Conservation (phyloP, 495 filamentous ascomycete genomes). For the Lasiosphaeriaceae sp. region DNA sequence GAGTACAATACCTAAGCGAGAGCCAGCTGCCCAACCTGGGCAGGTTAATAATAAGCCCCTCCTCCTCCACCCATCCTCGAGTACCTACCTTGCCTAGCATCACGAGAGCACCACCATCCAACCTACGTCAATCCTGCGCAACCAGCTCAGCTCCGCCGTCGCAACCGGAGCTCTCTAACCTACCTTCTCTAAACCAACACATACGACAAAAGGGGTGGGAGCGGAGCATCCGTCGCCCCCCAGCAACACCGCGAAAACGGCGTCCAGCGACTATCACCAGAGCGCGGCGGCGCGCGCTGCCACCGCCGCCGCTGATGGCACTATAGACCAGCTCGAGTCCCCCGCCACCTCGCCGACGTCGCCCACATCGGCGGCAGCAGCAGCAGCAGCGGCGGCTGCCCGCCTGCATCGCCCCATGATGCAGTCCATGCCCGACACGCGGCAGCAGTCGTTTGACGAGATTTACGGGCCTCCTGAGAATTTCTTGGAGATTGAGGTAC, state of each 20-base stretch:
- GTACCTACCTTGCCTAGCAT: too few species aligned
- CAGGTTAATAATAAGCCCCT: background rate
- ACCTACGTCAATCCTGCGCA: too few species aligned
- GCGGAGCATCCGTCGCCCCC: conserved; percentile 8
- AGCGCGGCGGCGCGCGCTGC: conserved; percentile 24
- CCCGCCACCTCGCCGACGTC: conserved; percentile 29
- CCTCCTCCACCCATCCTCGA: background rate
- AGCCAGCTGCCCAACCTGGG: too few species aligned
- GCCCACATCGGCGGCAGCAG: conserved; percentile 22
- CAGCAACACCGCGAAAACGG: conserved; percentile 39
- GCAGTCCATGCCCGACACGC: conserved; percentile 79
- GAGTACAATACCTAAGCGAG: too few species aligned
- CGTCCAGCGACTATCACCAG: conserved; percentile 21
- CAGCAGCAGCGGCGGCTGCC: conserved; percentile 33
- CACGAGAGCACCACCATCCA: background rate
- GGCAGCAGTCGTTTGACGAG: conserved; percentile 95
- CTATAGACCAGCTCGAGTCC: conserved; percentile 14
- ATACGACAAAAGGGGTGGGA: background rate
- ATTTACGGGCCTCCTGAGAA: conserved; percentile 99
- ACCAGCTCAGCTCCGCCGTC: too few species aligned
- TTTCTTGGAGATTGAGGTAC: conserved; percentile 94
- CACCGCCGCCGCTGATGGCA: conserved; percentile 5
- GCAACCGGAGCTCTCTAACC: too few species aligned
- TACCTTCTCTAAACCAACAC: too few species aligned
- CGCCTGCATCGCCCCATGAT: conserved; percentile 55